Evolutionary conservation across 768 basidiomycete genomes (phyloP), one percentile per base, ranked within the genome.

Genomic region (Piloderma croceum): DNA sequence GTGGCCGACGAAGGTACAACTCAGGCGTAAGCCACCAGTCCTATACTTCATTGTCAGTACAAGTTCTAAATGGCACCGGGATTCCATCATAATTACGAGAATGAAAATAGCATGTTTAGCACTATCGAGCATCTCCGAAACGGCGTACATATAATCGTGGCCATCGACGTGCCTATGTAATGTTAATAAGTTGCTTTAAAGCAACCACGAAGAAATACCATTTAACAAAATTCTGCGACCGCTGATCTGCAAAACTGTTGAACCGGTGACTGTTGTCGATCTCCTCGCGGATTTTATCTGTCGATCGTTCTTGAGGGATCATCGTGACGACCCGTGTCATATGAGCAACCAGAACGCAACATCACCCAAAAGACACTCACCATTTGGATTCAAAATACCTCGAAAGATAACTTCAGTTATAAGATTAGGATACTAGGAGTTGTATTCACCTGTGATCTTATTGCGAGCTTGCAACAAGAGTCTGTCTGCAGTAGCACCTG

Each of bases 1-100:
- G 83, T 1, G 94, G 96, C 9, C 96, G 86, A 38, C 94, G 83
- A 25, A 98, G 81, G 63, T 90, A 96, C 3, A 98, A 65, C 57
- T 98, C 94, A 1, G 94, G 94, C 1, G 88, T 87, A 45, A 98
- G 75, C 92, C 92, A 93, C 90, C 88, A 89, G 48, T 88, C 84
- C 80, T 85, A 46, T 21, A 25, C 31, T 37, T 35, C 15, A 11
- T 24, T 9, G n/a, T 32, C 31, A 34, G 13, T 36, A 20, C 4
- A 7, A n/a, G 9, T 10, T 10, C 17, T 24, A 20, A 37, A 31
- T 27, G 27, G 11, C 23, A 27, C 15, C 5, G 11, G 24, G 24
- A 44, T 11, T n/a, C 38, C 60, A 42, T 23, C 10, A n/a, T 25
- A 50, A 70, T 5, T 41, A 83, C 92, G 47, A 87, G 51, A 47